Conservation (phyloP, 257 asterid genomes). For the Capsicum rhomboideum region DNA sequence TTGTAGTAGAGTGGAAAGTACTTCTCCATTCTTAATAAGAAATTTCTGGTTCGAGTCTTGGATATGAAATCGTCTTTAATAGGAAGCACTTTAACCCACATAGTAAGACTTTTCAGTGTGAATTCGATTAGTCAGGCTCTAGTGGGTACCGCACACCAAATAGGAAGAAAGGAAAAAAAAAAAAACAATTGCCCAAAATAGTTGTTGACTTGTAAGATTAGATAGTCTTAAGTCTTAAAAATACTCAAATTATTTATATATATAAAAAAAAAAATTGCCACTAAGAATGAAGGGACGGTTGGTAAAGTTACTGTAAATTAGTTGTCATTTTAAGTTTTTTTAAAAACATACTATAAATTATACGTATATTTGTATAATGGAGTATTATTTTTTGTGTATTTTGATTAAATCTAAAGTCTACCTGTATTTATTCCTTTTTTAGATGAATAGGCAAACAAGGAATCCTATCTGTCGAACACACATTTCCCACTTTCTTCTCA, state of each 20-base stretch:
- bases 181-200: neutral
- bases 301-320: neutral
- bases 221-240: neutral
- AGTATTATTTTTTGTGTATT: neutral
- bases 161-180: no score
- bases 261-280: neutral
- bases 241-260: neutral
- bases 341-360: neutral
- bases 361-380: no score
- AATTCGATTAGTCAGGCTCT: no score
- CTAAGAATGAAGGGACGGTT: neutral
- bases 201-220: neutral
- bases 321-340: constrained; percentile 2
- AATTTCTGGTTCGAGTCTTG: no score
- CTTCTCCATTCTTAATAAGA: no score
- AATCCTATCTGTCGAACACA: constrained; percentile 23
- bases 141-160: no score
- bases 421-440: neutral
- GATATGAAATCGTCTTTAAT: no score
- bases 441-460: constrained; percentile 20
- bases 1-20: no score
- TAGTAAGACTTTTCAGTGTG: no score
- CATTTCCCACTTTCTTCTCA: constrained; percentile 11
- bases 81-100: no score
- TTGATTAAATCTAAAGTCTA: constrained; percentile 2